Conservation (phyloP, 1,139 yeast genomes). For the Taphrina pruni region DNA sequence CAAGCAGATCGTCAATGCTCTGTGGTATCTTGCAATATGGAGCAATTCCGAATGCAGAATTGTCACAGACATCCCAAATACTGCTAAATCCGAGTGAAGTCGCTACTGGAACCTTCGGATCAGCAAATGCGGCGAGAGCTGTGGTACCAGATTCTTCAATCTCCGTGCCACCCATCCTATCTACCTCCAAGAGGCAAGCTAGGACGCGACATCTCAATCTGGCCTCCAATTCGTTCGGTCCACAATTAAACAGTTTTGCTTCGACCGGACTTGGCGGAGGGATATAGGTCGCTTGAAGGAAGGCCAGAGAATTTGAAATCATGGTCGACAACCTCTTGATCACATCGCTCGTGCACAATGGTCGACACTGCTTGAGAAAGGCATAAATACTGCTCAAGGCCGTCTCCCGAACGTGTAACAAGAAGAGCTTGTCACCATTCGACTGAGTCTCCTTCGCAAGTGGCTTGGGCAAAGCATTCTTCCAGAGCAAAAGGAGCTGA, state of each 20-base stretch:
- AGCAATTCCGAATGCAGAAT: conserved; percentile 33
- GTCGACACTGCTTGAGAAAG: conserved; percentile 52
- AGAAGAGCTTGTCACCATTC: conserved; percentile 50
- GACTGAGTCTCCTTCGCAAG: conserved; percentile 49
- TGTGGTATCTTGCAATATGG: conserved; percentile 8
- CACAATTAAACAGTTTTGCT: conserved; percentile 49
- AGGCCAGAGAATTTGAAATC: conserved; percentile 51
- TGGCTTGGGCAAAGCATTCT: conserved; percentile 66
- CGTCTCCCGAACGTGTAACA: conserved; percentile 52
- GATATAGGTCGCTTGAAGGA: conserved; percentile 48
- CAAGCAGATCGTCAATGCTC: conserved; percentile 40
- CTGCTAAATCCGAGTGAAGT: conserved; percentile 51
- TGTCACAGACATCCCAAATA: conserved; percentile 49
- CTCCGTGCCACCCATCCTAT: conserved; percentile 47
- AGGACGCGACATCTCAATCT: conserved; percentile 51
- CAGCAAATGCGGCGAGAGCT: conserved; percentile 52
- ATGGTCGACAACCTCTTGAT: conserved; percentile 51
- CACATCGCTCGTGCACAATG: conserved; percentile 54
- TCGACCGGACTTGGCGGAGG: conserved; percentile 46
- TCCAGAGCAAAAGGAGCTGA: conserved; percentile 81
- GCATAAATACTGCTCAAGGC: conserved; percentile 53
- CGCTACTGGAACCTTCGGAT: conserved; percentile 50
- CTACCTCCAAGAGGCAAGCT: conserved; percentile 52
- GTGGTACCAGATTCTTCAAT: conserved; percentile 52
- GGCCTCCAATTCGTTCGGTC: conserved; percentile 49